Evolutionary conservation across 148 eudicot genomes (phyloP).

Genomic region (Camellia granthamiana): DNA sequence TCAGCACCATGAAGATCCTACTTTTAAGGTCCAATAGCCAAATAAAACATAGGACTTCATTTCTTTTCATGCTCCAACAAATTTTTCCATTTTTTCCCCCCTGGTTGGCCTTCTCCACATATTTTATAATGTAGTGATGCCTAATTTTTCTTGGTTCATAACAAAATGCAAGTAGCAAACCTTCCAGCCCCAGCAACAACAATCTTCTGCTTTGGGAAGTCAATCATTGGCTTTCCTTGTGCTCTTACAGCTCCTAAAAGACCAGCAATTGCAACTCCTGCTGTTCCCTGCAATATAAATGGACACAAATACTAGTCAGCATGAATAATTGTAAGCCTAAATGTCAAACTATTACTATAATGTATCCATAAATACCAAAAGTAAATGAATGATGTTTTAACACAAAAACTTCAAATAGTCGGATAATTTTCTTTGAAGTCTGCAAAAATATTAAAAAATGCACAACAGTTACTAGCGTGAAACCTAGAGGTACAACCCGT

Average conservation of each 20-base stretch:
- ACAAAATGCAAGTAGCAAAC: conserved; percentile 31
- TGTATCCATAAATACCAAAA: background rate
- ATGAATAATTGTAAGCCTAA: background rate
- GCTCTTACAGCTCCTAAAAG: conserved; percentile 98
- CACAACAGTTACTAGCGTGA: background rate
- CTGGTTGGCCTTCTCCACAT: background rate
- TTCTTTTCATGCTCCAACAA: background rate
- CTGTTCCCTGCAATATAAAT: conserved; percentile 69
- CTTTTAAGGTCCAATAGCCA: background rate
- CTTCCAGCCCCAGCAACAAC: conserved; percentile 99
- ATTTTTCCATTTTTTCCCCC: background rate
- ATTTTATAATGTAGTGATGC: background rate
- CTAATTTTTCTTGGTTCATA: background rate
- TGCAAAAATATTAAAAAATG: background rate
- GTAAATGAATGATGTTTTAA: background rate
- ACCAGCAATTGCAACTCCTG: conserved; percentile 99
- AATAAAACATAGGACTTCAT: background rate
- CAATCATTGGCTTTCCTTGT: conserved; percentile 93
- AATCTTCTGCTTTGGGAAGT: conserved; percentile 93
- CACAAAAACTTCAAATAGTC: background rate
- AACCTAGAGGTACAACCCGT: background rate
- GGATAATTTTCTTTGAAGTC: background rate
- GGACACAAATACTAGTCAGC: conserved; percentile 8
- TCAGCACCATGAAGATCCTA: background rate
- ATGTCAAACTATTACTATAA: background rate